Evolutionary conservation across 371 early-diverging fungal species (phyloP), one percentile per base, ranked within the genome.

Genomic region (Lichtheimia hyalospora): DNA sequence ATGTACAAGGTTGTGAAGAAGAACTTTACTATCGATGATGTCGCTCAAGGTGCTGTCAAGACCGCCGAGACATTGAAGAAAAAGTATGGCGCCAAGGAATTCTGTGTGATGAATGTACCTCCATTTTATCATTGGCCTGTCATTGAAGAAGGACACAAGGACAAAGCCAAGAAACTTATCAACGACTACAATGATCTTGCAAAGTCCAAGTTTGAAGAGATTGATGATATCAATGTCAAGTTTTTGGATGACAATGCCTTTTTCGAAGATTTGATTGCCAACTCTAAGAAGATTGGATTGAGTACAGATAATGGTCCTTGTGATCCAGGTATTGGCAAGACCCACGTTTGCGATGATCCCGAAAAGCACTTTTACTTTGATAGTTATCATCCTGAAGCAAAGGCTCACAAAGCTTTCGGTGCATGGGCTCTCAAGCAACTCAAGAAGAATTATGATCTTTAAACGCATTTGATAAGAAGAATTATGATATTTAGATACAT

Each of bases 111-210:
- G 23, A 67, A 27, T 14, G 57, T 44, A 12, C 58, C 59, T 21
- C 70, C 64, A n/a, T 67, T 67, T 49, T 53, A 63, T 23, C 27
- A 60, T 4, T 70, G 58, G 57, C 63, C 64, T 1, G 58, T 63
- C 2, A 39, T 66, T 12, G 25, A 63, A 14, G 57, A 54, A 25
- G 40, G n/a, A 0, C 57, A 63, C 21, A 66, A 61, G 49, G 49
- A 21, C 0, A 18, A 27, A 6, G 52, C 55, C 0, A 62, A 54
- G 14, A 28, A 62, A n/a, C 18, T 66, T 10, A 63, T 60, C 13
- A 50, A 51, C n/a, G 57, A 42, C 5, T 70, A 64, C 41, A 70
- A 67, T 24, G 40, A 16, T 1, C 18, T 58, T 8, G 40, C 66
- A 25, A 21, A 58, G 14, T 18, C 49, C 2, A 28, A 61, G 21